A percentile compares a stretch with the other conserved stretches of the same genome.
These are phyloP conservation scores for Calocera viscosa DNA, from an alignment of 768 basidiomycete genomes.

Conservation along the genomic window DNA sequence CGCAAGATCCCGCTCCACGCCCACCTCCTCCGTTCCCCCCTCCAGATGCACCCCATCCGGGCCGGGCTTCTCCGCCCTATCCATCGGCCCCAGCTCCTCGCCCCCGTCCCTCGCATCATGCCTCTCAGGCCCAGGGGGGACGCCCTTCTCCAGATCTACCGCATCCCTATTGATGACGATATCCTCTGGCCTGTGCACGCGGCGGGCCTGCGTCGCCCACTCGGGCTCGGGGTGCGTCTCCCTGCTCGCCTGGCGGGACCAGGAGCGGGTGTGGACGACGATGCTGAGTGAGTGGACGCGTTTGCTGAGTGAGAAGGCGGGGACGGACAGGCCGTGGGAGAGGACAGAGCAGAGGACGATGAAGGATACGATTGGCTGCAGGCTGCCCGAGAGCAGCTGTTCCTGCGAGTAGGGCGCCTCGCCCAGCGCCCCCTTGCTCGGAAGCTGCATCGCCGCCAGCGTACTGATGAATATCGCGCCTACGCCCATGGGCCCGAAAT, in stretches of 20 bases:
- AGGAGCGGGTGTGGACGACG: constrained; percentile 49
- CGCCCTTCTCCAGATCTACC: constrained; percentile 40
- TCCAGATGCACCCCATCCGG: background rate
- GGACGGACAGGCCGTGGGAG: constrained; percentile 74
- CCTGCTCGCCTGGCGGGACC: constrained; percentile 60
- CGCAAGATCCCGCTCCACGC: background rate
- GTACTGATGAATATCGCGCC: constrained; percentile 92
- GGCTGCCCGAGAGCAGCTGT: constrained; percentile 53
- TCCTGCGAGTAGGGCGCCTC: constrained; percentile 44
- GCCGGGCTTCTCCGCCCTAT: constrained; percentile 14
- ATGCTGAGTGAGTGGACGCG: constrained; percentile 65
- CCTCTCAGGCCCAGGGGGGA: constrained; percentile 22
- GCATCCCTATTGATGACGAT: constrained; percentile 77
- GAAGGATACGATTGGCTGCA: constrained; percentile 89
- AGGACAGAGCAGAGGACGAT: constrained; percentile 81
- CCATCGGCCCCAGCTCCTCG: constrained; percentile 14
- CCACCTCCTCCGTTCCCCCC: background rate
- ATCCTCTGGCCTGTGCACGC: constrained; percentile 57
- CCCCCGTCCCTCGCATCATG: constrained; percentile 15
- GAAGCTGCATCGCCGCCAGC: constrained; percentile 53
- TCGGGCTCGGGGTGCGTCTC: constrained; percentile 43
- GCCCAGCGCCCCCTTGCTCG: constrained; percentile 33
- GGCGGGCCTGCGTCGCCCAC: constrained; percentile 68
- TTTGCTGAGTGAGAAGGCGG: constrained; percentile 82
- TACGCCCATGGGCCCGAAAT: constrained; percentile 96